phyloP scores from a whole-genome alignment of 805 yeast genomes.

The Pichia manshurica region DNA sequence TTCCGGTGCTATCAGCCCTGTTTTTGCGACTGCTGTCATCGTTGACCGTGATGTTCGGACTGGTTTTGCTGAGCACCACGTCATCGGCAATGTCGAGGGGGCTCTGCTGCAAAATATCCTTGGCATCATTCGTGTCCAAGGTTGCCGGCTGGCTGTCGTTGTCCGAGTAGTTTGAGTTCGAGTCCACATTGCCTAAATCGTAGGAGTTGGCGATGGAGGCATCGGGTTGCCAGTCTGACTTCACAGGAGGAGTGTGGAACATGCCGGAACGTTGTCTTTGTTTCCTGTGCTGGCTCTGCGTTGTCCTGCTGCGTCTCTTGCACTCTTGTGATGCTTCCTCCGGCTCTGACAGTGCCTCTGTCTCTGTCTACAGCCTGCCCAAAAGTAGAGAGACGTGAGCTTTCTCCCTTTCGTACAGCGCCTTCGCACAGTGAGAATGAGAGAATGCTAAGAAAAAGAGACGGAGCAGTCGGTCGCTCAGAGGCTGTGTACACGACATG shows the following conservation, averaged over 20 bases:
- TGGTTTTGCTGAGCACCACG: neutral
- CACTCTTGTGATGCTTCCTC: no score
- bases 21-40: neutral
- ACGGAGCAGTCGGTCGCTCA: no score
- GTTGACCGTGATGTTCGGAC: no score
- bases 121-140: slow-evolving; percentile 2
- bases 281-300: no score
- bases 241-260: slow-evolving; percentile 34
- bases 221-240: slow-evolving; percentile 25
- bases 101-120: neutral
- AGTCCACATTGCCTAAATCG: slow-evolving; percentile 6
- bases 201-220: slow-evolving; percentile 25
- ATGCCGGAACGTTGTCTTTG: slow-evolving; percentile 4
- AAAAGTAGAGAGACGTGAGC: no score
- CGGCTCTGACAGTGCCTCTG: no score
- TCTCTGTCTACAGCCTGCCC: no score
- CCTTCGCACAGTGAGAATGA: no score
- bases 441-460: no score
- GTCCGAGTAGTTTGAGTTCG: slow-evolving; percentile 1
- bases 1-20: neutral
- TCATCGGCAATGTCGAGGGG: neutral
- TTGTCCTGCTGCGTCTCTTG: no score
- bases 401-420: no score
- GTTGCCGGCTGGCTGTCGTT: slow-evolving; percentile 3
- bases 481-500: no score